Base-by-base conservation (phyloP, 495 filamentous ascomycete species). In the Penicillium paradoxum region DNA sequence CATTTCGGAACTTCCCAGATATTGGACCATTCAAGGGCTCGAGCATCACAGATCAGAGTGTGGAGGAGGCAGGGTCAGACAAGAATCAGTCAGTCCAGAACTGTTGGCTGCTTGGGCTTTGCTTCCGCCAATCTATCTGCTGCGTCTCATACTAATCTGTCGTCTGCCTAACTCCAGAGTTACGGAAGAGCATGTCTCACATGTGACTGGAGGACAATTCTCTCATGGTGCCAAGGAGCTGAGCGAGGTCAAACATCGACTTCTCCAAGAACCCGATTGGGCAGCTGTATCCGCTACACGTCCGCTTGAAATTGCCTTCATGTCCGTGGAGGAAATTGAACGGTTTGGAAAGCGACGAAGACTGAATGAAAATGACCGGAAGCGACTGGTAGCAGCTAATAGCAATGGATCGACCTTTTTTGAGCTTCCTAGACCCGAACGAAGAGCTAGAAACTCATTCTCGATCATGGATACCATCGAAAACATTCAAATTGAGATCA, bases 341-440 rank as follows among this genome's bases (percentile, higher is more conserved):
- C 57, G 53, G 18, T 70, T 75, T 59, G 73, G 71, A 3, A 74
- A 69, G 54, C 57, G 73, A 45, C 55, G 73, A 15, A 70, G 54
- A 59, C 39, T 75, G 25, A 72, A 68, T n/a, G 64, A 67, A 4
- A 32, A 39, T 0, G 70, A 75, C 33, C 58, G 59, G 17, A 54
- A 53, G 27, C 61, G 68, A 29, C 49, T 70, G 45, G 60, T 56
- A n/a, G 43, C 50, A 33, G 30, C 57, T 19, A 9, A 45, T 7
- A 32, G 40, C 18, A 18, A 40, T 14, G 18, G 19, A 14, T 38
- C 42, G 32, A 32, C 25, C 10, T 41, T 33, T 44, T 38, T 50
- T 27, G 37, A 53, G 34, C 37, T 50, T 3, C 30, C 29, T 14
- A 53, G 3, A 27, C 14, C 17, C 3, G 24, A n/a, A 32, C 36